Evolutionary conservation across 768 basidiomycete genomes (phyloP), one percentile per base, ranked within the genome.

Genomic region (Collybia nuda): DNA sequence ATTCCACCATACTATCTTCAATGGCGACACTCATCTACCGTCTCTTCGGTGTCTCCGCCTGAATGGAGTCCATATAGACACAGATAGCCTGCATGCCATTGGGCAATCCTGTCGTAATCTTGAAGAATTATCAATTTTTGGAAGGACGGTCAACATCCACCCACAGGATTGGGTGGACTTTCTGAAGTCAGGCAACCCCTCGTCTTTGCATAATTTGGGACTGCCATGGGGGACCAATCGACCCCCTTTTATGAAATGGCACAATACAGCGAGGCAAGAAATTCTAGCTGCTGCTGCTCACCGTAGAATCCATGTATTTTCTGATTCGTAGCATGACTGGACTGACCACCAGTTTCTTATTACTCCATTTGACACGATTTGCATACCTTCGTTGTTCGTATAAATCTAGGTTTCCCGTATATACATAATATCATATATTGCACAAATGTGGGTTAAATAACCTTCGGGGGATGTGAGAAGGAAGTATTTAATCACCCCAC

Each of bases 241-340:
- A 4, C 76, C 75, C 40, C 75, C 76, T 1, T 78, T 69, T 58
- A 51, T 28, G n/a, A 50, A 57, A 37, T 80, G 77, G 77, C 47
- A 62, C 17, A 22, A n/a, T 32, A 37, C 51, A 32, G 46, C 55
- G 37, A 29, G 61, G 51, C 19, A 60, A 40, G 23, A 45, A 51
- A 23, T 68, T 17, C 26, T 56, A 6, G 46, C 55, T 28, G 56
- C 55, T 44, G 50, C 57, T 48, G 54, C 51, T 57, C n/a, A 35
- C 14, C 39, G 52, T 48, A 37, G 57, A 49, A 37, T 69, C 56
- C 51, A 52, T 47, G 26, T 60, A 56, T 14, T 32, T 11, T 9
- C 32, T 11, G 32, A 32, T 14, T 32, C 14, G 7, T 11, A 11
- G 14, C 32, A 32, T 32, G 2, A 32, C 32, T 32, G 32, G 9